phyloP scores from a whole-genome alignment of 2,329 filamentous ascomycete species.

The Aspergillus ochraceoroseus region DNA sequence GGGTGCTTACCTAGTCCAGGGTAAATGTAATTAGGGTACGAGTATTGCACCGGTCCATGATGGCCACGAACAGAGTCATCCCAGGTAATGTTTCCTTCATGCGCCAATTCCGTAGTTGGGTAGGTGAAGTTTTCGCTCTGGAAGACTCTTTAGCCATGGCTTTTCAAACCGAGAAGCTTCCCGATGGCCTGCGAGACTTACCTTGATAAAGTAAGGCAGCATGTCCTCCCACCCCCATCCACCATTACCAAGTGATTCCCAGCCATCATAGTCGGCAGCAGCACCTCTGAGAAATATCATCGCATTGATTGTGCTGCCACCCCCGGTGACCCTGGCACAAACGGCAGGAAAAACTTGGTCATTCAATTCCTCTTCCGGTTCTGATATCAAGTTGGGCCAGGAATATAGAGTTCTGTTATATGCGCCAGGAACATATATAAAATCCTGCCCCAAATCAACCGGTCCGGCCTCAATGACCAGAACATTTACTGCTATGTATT shows the following conservation, averaged over 20 bases:
- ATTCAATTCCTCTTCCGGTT: conserved; percentile 1
- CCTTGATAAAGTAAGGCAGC: conserved; percentile 5
- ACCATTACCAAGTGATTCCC: conserved; percentile 1
- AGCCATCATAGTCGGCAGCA: neutral
- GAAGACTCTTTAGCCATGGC: neutral
- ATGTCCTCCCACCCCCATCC: conserved; percentile 3
- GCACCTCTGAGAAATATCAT: conserved; percentile 2
- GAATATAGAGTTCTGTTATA: neutral
- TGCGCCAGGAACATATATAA: neutral
- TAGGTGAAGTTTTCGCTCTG: conserved; percentile 2
- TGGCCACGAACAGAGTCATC: conserved; percentile 2
- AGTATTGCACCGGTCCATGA: neutral
- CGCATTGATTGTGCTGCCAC: neutral
- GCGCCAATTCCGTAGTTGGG: conserved; percentile 1
- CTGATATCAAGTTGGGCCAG: neutral
- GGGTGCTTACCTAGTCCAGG: neutral
- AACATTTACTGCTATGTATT: neutral
- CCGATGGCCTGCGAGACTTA: neutral
- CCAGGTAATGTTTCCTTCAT: conserved; percentile 2
- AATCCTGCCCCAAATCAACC: neutral
- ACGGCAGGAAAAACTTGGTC: conserved; percentile 2
- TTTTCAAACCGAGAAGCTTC: neutral
- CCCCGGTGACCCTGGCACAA: neutral
- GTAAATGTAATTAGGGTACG: conserved; percentile 2
- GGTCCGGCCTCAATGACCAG: neutral